Base-by-base conservation (phyloP, 148 eudicot genomes). In the Mesembryanthemum crystallinum region DNA sequence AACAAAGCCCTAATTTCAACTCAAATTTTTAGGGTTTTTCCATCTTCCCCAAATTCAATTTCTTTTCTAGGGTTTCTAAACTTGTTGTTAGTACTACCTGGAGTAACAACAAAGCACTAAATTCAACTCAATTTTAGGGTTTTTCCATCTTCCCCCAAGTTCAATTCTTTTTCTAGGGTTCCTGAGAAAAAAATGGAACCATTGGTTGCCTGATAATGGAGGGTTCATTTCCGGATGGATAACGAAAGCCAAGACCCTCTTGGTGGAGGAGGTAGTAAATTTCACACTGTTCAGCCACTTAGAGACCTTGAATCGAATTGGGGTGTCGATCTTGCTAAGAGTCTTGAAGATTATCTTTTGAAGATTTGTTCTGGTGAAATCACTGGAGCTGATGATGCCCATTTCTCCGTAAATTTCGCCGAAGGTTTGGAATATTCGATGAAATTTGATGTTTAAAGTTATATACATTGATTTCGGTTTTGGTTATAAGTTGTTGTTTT, bases 331-430 rank as follows among this genome's bases (percentile, higher is more conserved):
- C 88, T 94, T 67, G 89, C 91, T 1, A 88, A 90, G 74, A 89
- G 85, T 47, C 90, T 94, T 24, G 93, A 94, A 79, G 90, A 86
- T 21, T 94, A 94, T 81, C 83, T 94, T 29, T 60, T 92, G n/a
- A 90, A 92, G 82, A 92, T 94, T 68, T 94, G 97, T 61, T 85
- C 97, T 24, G 98, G 98, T 75, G 90, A 91, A 67, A 80, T 88
- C 8, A 63, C 84, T 28, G 87, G 83, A 0, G 76, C 76, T 8
- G 84, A 88, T 45, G 81, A 87, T 73, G 62, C 78, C 7, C 82
- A 79, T 67, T 79, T 88, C 20, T 80, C 91, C 49, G 85, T 91
- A 1, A 94, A 94, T 85, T 91, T 91, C 35, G 94, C 98, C 9
- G 95, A 94, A 89, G 94, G 98, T 91, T 71, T 33, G 69, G n/a